Evolutionary conservation across 257 asterid species (phyloP).

Genomic region (Henckelia pumila): DNA sequence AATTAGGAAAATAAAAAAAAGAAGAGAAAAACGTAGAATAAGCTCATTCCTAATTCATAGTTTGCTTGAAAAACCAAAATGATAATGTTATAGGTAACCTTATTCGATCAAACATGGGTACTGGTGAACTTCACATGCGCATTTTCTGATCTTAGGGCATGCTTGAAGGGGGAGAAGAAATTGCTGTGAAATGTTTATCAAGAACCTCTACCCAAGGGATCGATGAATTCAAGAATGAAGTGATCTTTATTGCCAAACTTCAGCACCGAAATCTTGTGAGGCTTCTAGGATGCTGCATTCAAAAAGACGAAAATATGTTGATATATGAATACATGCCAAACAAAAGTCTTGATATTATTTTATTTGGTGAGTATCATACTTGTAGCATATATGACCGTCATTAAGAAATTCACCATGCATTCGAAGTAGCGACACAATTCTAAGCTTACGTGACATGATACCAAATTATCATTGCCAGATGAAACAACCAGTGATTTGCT

Average conservation of each 20-base stretch:
- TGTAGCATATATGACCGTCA: no score
- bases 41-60: no score
- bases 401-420: no score
- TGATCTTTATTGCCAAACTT: slow-evolving; percentile 17
- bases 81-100: no score
- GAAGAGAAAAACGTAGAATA: no score
- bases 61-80: no score
- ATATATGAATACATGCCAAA: slow-evolving; percentile 28
- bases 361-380: slow-evolving; percentile 22
- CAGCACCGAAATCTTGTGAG: slow-evolving; percentile 28
- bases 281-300: slow-evolving; percentile 26
- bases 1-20: no score
- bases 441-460: background rate
- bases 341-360: slow-evolving; percentile 21
- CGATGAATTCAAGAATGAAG: slow-evolving; percentile 31
- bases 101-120: no score
- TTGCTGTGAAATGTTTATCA: slow-evolving; percentile 35
- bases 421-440: no score
- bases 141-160: slow-evolving; percentile 20
- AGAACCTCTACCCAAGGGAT: slow-evolving; percentile 29
- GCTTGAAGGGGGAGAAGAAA: slow-evolving; percentile 16
- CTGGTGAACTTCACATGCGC: no score
- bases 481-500: slow-evolving; percentile 17
- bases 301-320: slow-evolving; percentile 22
- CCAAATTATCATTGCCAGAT: slow-evolving; percentile 13